Conservation (phyloP, 1,284 basidiomycete species). For the Puccinia polysora region DNA sequence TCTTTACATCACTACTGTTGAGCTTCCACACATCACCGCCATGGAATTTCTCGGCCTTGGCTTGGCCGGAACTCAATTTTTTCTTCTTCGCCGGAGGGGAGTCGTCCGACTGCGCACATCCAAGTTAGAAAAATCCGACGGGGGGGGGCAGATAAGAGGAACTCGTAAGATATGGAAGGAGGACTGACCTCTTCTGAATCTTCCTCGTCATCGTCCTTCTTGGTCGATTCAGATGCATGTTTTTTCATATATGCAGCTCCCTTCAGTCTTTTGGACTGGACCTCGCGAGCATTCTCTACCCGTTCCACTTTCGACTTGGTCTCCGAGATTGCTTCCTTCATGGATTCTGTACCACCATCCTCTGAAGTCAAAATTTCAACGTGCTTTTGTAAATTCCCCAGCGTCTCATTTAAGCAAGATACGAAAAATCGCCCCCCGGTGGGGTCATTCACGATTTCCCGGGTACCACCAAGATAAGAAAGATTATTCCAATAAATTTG, state of each 20-base stretch:
- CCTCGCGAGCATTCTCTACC: not conserved
- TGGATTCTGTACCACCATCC: slow-evolving; percentile 61
- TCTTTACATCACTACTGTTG: slow-evolving; percentile 57
- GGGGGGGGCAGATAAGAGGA: not conserved
- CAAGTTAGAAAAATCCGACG: not conserved
- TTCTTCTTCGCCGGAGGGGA: slow-evolving; percentile 30
- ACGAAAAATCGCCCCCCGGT: slow-evolving; percentile 80
- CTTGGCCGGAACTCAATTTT: slow-evolving; percentile 47
- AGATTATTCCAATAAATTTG: slow-evolving; percentile 71
- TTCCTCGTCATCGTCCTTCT: slow-evolving; percentile 8
- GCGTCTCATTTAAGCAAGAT: slow-evolving; percentile 65
- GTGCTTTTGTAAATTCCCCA: slow-evolving; percentile 63
- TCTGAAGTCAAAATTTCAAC: slow-evolving; percentile 63
- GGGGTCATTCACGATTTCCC: slow-evolving; percentile 52
- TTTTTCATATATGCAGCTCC: slow-evolving; percentile 41
- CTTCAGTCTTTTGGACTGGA: slow-evolving; percentile 29
- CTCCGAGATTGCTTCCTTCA: slow-evolving; percentile 32
- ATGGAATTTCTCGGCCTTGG: slow-evolving; percentile 59
- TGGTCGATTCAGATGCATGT: slow-evolving; percentile 4
- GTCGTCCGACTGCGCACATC: slow-evolving; percentile 6
- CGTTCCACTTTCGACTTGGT: slow-evolving; percentile 19
- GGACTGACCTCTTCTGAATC: slow-evolving; percentile 19
- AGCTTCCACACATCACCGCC: slow-evolving; percentile 72
- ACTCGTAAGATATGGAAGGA: not conserved
- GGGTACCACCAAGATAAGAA: slow-evolving; percentile 57